phyloP scores from a whole-genome alignment of 1,139 yeast species.

The Protomyces inundatus region DNA sequence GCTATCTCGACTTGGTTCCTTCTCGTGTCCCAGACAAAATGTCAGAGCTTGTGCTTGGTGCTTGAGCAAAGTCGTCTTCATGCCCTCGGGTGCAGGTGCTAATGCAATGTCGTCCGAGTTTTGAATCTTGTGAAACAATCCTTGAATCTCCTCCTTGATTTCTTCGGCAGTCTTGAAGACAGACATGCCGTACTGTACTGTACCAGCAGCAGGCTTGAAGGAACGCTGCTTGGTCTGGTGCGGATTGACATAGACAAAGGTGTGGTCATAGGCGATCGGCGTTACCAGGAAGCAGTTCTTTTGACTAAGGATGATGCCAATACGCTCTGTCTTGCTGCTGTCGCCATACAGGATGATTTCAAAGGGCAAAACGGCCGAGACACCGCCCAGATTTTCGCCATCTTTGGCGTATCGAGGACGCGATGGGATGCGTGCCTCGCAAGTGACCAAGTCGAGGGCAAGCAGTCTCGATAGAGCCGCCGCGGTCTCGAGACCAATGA shows the following conservation, averaged over 20 bases:
- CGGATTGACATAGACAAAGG: constrained; percentile 16
- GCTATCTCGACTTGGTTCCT: constrained; percentile 41
- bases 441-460: constrained; percentile 6
- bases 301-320: constrained; percentile 18
- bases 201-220: not conserved
- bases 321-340: constrained; percentile 7
- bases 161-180: constrained; percentile 21
- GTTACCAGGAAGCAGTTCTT: constrained; percentile 18
- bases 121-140: constrained; percentile 13
- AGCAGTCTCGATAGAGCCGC: constrained; percentile 15
- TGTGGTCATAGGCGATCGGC: constrained; percentile 21
- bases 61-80: constrained; percentile 11
- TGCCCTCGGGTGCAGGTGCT: constrained; percentile 3
- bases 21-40: constrained; percentile 86
- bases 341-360: constrained; percentile 19
- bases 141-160: constrained; percentile 18
- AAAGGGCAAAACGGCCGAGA: constrained; percentile 15
- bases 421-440: constrained; percentile 19
- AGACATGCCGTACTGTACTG: constrained; percentile 14
- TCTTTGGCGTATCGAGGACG: constrained; percentile 15
- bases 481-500: constrained; percentile 20
- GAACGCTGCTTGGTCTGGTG: constrained; percentile 13
- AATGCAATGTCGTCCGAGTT: not conserved
- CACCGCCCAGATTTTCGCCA: constrained; percentile 16
- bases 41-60: constrained; percentile 46